Conservation (phyloP, 495 filamentous ascomycete species). For the Astrothelium macrocarpum region DNA sequence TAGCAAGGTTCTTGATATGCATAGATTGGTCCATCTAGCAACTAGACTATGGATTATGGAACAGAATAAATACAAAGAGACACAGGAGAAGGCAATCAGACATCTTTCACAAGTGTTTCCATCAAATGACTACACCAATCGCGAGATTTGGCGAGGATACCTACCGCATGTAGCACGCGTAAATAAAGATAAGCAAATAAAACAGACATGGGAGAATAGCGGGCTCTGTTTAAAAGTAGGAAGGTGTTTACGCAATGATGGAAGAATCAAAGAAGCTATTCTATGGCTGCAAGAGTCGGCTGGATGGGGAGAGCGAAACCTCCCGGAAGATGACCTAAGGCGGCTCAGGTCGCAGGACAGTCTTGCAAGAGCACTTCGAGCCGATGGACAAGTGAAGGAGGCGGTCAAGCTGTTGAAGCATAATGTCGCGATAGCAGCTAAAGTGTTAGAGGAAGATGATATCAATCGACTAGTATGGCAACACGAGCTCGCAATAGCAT, state of each 20-base stretch:
- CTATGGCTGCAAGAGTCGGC: background rate
- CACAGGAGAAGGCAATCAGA: conserved; percentile 12
- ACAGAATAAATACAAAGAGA: background rate
- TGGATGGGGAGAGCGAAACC: background rate
- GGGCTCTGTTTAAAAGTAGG: conserved; percentile 17
- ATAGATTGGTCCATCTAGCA: conserved; percentile 25
- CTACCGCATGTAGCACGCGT: conserved; percentile 31
- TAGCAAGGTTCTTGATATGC: conserved; percentile 19
- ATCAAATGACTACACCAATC: conserved; percentile 16
- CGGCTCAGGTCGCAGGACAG: background rate
- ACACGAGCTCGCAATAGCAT: too few species aligned
- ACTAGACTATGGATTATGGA: conserved; percentile 31
- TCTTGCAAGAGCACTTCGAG: background rate
- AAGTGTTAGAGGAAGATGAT: too few species aligned
- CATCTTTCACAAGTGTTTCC: conserved; percentile 23
- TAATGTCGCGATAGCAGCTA: too few species aligned
- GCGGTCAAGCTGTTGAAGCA: too few species aligned
- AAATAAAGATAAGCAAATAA: conserved; percentile 2
- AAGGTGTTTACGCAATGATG: conserved; percentile 14
- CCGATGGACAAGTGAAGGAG: too few species aligned
- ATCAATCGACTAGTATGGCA: too few species aligned
- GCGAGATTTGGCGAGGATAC: conserved; percentile 23
- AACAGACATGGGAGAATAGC: conserved; percentile 6
- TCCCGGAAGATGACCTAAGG: background rate
- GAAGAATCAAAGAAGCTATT: conserved; percentile 17